These are phyloP conservation scores for Dendryphion nanum DNA, from an alignment of 2,329 filamentous ascomycete genomes.

Conservation along the genomic window DNA sequence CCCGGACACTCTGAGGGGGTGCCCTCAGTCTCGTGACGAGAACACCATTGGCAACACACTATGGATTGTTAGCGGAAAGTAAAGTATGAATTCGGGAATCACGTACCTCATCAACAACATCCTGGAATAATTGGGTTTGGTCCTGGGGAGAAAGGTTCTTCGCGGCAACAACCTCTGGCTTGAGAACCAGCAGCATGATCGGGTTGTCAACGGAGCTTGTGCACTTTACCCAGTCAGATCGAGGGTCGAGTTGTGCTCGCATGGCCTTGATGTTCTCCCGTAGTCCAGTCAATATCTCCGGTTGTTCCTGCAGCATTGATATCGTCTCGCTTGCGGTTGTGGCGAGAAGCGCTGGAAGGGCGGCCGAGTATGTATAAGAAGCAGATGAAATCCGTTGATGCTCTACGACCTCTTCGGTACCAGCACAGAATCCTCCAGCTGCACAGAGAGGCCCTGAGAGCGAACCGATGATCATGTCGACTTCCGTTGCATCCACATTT, in stretches of 20 bases:
- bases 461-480: conserved; percentile 97
- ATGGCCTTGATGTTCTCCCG: conserved; percentile 85
- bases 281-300: conserved; percentile 74
- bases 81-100: no score
- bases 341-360: conserved; percentile 86
- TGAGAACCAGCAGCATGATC: conserved; percentile 78
- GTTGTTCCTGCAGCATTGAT: conserved; percentile 79
- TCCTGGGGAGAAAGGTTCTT: conserved; percentile 69
- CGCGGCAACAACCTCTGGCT: conserved; percentile 74
- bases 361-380: conserved; percentile 94
- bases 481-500: conserved; percentile 87
- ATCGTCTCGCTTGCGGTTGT: conserved; percentile 95
- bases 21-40: conserved; percentile 84
- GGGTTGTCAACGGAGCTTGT: conserved; percentile 83
- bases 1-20: conserved; percentile 60
- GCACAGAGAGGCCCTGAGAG: conserved; percentile 87
- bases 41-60: conserved; percentile 85
- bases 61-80: no score
- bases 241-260: conserved; percentile 82
- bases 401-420: conserved; percentile 85
- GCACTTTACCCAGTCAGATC: conserved; percentile 89
- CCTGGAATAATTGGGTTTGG: conserved; percentile 81
- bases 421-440: conserved; percentile 94
- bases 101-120: conserved; percentile 92
- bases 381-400: conserved; percentile 93